Evolutionary conservation across 2,329 filamentous ascomycete species (phyloP), one percentile per base, ranked within the genome.

Genomic region (Aspergillus calidoustus): DNA sequence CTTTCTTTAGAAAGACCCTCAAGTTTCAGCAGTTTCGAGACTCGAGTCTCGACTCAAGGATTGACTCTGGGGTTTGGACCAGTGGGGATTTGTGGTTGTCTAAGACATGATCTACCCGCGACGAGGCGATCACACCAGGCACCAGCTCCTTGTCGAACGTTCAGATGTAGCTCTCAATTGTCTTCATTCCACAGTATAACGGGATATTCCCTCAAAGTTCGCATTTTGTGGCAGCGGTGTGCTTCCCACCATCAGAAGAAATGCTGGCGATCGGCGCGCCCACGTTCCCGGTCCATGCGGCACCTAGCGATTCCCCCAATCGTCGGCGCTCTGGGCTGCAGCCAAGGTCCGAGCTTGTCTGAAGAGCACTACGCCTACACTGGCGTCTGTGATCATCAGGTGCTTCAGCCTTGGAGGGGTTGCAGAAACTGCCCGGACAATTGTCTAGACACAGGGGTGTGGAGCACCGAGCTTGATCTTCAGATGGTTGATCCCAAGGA

Each of bases 271-370:
- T 54, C 44, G 49, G 19, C 19, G 44, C 22, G 25, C 51, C 51
- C 51, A 54, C 38, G 51, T 54, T 54, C 22, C 38, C 34, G 34
- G 17, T 54, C 34, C 13, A 43, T 28, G 51, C 51, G 43, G 51
- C 4, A 41, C 47, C 30, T 46, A 58, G 48, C 22, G 48, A 43
- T 28, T 44, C 34, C n/a, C 19, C 51, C 34, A 54, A 54, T 38
- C 51, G 34, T 25, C 17, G 51, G 22, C 38, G 8, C 19, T 31
- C 49, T 25, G 49, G n/a, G 48, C 23, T 53, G 34, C 55, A 58
- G 60, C 49, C 62, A 61, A 60, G 56, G 60, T 63, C 55, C 54
- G 63, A 63, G 49, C 60, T 61, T 59, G 62, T 62, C 61, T 63
- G 62, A 60, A 54, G 54, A 61, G 50, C 43, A 59, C 19, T 19